Base-by-base conservation (phyloP, 441 rosid species). In the Jatropha multifida region DNA sequence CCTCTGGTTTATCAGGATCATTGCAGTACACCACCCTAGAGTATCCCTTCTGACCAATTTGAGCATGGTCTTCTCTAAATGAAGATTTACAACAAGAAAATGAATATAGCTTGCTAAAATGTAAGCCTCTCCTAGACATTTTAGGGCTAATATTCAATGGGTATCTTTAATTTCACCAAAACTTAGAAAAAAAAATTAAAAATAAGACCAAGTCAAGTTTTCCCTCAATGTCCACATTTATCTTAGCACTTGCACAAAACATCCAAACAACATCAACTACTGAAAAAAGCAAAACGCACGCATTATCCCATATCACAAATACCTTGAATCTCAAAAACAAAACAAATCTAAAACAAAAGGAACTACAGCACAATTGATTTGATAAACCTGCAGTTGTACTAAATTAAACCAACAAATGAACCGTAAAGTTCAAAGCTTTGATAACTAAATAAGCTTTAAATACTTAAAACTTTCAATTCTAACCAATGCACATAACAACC, bases 11-110 rank as follows among this genome's bases (percentile, higher is more conserved):
- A 73, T 92, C 90, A 49, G 98, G 96, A 27, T 91, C 93, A 77
- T 96, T 96, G 84, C 97, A 96, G 76, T 85, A 87, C 73, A 93
- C 98, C 77, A 89, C 85, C 82, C 99, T 92, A 3, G 96, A 94
- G 85, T 87, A 90, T 55, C 90, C 97, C 63, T 64, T 86, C 75
- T 85, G 77, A 52, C 94, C 97, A 68, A 88, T 86, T 65, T 81
- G 92, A 61, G 76, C 71, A 86, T 88, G 88, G 41, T 87, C 86
- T 8, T 88, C 86, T 65, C 71, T 68, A 61, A 80, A 75, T 0
- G 78, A 76, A 12, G 87, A 79, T 73, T 79, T 81, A 32, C 77
- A 86, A 78, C 97, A 92, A 12, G 84, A 77, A 60, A 90, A 92
- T 1, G 94, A 82, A 56, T 84, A 86, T 12, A 90, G 71, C 77